A percentile compares a stretch with the other conserved stretches of the same genome.
These are phyloP conservation scores for Puccinia hordei DNA, from an alignment of 1,284 basidiomycete species.

Conservation along the genomic window DNA sequence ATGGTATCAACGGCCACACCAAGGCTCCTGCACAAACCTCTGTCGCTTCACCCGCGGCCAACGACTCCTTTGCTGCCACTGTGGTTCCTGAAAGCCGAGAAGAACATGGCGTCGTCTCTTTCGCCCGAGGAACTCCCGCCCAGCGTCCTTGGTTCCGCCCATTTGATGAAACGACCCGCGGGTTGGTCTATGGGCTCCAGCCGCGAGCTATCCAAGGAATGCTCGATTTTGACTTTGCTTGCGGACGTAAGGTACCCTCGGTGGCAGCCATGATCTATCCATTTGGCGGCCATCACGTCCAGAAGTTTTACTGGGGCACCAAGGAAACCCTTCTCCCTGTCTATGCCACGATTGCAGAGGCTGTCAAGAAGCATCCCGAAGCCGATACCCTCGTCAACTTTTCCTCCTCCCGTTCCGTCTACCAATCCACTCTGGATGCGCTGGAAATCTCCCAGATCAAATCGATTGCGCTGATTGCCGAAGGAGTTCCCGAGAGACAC, in stretches of 20 bases:
- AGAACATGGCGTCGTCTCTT: slow-evolving; percentile 62
- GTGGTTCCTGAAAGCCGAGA: slow-evolving; percentile 72
- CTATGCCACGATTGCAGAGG: slow-evolving; percentile 90
- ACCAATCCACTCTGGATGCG: slow-evolving; percentile 89
- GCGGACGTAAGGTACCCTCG: slow-evolving; percentile 86
- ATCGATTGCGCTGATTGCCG: slow-evolving; percentile 91
- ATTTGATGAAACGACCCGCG: slow-evolving; percentile 87
- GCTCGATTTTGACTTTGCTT: slow-evolving; percentile 99
- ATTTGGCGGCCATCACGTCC: slow-evolving; percentile 98
- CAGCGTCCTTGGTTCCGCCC: slow-evolving; percentile 78
- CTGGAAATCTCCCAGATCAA: slow-evolving; percentile 71
- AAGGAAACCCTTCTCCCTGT: slow-evolving; percentile 97
- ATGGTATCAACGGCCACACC: slow-evolving; percentile 38
- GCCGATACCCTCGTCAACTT: slow-evolving; percentile 99
- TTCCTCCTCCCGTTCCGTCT: slow-evolving; percentile 89
- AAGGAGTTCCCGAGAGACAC: slow-evolving; percentile 97
- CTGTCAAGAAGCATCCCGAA: slow-evolving; percentile 90
- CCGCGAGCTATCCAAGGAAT: slow-evolving; percentile 99
- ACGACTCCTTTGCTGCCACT: slow-evolving; percentile 52
- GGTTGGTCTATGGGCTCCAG: slow-evolving; percentile 96
- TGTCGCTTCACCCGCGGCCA: slow-evolving; percentile 53
- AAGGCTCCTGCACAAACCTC: slow-evolving; percentile 45
- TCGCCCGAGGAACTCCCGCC: slow-evolving; percentile 66
- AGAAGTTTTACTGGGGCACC: slow-evolving; percentile 99
- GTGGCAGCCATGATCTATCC: slow-evolving; percentile 99